Conservation (phyloP, 2,329 filamentous ascomycete genomes). For the Rachicladosporium sp. region DNA sequence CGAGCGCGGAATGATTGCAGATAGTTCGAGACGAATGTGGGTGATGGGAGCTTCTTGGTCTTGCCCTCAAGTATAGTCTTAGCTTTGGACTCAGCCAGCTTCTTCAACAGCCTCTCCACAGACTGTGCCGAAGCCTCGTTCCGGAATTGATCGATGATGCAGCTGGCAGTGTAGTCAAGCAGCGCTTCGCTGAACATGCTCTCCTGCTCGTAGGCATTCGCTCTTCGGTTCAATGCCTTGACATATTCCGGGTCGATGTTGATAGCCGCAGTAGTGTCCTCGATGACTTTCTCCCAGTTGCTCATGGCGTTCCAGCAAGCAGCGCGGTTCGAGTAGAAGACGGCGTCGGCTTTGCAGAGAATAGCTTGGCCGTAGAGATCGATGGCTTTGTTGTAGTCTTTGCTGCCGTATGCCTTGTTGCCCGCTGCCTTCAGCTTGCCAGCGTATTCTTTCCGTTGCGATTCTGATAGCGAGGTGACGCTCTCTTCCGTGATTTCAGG, state of each 20-base stretch:
- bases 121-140: conserved; percentile 80
- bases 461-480: conserved; percentile 31
- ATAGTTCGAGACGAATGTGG: conserved; percentile 96
- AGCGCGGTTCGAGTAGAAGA: conserved; percentile 97
- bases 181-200: conserved; percentile 86
- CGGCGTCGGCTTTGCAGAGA: conserved; percentile 89
- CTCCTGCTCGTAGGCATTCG: conserved; percentile 91
- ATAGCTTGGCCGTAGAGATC: conserved; percentile 93
- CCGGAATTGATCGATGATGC: conserved; percentile 95
- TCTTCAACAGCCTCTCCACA: conserved; percentile 88
- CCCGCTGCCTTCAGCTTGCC: conserved; percentile 87
- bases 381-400: conserved; percentile 89
- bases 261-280: conserved; percentile 91
- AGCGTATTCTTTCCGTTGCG: conserved; percentile 77
- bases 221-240: conserved; percentile 92
- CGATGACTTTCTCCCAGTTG: conserved; percentile 91
- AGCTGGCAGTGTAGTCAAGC: conserved; percentile 95
- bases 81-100: conserved; percentile 89
- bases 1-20: conserved; percentile 92
- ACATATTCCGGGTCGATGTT: conserved; percentile 90
- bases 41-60: conserved; percentile 77
- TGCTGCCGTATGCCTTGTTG: conserved; percentile 90
- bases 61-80: conserved; percentile 74
- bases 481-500: conserved; percentile 37
- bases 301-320: conserved; percentile 91